A percentile compares a stretch with the other conserved stretches of the same genome.
These are phyloP conservation scores for Diddensiella transvaalensis DNA, from an alignment of 805 yeast genomes.

Conservation along the genomic window DNA sequence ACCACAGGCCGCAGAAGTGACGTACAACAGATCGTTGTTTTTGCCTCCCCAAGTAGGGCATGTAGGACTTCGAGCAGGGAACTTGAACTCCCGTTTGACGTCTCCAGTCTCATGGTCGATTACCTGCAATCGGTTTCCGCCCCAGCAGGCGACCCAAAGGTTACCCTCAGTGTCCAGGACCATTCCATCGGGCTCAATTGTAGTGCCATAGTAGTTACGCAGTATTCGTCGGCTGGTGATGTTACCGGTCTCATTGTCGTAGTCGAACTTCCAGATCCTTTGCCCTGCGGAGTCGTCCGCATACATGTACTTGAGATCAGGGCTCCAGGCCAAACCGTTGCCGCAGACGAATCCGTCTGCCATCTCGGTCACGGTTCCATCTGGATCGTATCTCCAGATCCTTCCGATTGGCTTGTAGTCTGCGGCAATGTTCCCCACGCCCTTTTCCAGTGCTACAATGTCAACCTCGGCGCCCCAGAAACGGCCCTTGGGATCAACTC, in stretches of 20 bases:
- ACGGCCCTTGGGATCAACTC: slow-evolving; percentile 69
- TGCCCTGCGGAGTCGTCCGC: slow-evolving; percentile 52
- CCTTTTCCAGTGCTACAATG: slow-evolving; percentile 26
- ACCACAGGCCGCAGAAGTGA: slow-evolving; percentile 28
- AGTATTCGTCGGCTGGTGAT: slow-evolving; percentile 33
- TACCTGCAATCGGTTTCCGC: slow-evolving; percentile 26
- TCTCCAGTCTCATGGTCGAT: slow-evolving; percentile 29
- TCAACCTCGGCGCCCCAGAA: slow-evolving; percentile 52
- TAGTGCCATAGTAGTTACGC: slow-evolving; percentile 24
- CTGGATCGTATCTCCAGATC: slow-evolving; percentile 37
- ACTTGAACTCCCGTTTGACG: slow-evolving; percentile 20
- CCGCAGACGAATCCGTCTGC: slow-evolving; percentile 34
- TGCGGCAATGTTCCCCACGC: slow-evolving; percentile 27
- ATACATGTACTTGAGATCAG: slow-evolving; percentile 40
- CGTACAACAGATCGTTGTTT: slow-evolving; percentile 29
- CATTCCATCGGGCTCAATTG: slow-evolving; percentile 27
- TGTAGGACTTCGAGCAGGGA: slow-evolving; percentile 26
- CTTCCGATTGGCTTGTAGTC: slow-evolving; percentile 31
- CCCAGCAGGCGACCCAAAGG: slow-evolving; percentile 29
- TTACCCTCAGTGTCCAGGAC: slow-evolving; percentile 28
- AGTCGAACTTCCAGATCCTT: slow-evolving; percentile 47
- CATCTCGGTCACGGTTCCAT: slow-evolving; percentile 30
- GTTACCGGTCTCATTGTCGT: slow-evolving; percentile 35
- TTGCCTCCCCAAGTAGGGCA: slow-evolving; percentile 39
- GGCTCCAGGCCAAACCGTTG: slow-evolving; percentile 63